A percentile compares a stretch with the other conserved stretches of the same genome.
phyloP scores from a whole-genome alignment of 768 basidiomycete genomes.

The Boletus tomentosulus region DNA sequence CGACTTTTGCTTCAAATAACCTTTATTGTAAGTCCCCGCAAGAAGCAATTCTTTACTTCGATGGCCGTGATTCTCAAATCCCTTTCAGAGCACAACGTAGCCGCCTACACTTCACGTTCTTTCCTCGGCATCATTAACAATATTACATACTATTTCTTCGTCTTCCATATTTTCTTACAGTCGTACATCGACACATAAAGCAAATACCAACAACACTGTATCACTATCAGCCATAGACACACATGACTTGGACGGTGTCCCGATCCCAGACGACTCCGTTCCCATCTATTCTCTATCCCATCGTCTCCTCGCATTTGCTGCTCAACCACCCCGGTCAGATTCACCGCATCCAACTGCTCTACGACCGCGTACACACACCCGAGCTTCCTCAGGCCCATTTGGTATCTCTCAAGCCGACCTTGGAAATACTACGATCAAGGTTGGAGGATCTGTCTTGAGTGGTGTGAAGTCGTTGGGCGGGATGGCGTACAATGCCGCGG shows the following conservation, averaged over 20 bases:
- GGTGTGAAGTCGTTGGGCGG: constrained; percentile 64
- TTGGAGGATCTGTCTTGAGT: constrained; percentile 58
- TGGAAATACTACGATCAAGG: constrained; percentile 51
- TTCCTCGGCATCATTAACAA: constrained; percentile 51
- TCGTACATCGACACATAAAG: constrained; percentile 31
- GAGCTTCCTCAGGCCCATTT: constrained; percentile 25
- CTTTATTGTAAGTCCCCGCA: constrained; percentile 47
- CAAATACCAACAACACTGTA: constrained; percentile 38
- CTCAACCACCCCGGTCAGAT: constrained; percentile 31
- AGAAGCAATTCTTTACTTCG: background rate
- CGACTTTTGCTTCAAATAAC: constrained; percentile 42
- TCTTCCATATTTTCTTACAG: constrained; percentile 44
- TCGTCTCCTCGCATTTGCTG: constrained; percentile 60
- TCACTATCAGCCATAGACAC: constrained; percentile 34
- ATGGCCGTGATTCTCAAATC: background rate
- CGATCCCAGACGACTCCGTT: constrained; percentile 24
- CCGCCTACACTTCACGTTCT: constrained; percentile 55
- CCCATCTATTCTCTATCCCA: constrained; percentile 59
- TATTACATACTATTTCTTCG: constrained; percentile 46
- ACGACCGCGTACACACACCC: constrained; percentile 21
- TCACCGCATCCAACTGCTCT: constrained; percentile 14
- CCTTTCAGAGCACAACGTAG: constrained; percentile 50
- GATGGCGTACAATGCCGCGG: constrained; percentile 50
- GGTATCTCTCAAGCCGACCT: constrained; percentile 45
- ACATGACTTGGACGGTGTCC: constrained; percentile 12